Evolutionary conservation across 495 filamentous ascomycete species (phyloP).

Genomic region (Talaromyces liani): DNA sequence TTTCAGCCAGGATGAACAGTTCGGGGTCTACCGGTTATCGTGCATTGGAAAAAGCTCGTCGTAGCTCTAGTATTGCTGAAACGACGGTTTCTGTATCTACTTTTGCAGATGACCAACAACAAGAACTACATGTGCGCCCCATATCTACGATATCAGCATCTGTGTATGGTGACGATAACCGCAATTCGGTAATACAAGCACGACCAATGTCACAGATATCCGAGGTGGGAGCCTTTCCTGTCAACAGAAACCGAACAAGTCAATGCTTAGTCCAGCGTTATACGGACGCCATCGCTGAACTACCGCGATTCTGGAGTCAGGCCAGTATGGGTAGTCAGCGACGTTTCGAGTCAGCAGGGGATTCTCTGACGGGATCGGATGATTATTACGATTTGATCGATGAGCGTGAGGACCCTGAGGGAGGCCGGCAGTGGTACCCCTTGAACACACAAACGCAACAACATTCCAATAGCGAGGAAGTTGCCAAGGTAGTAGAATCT

Average conservation of each 20-base stretch:
- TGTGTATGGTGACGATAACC: slow-evolving; percentile 33
- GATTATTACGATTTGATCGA: slow-evolving; percentile 10
- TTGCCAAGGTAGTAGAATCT: neutral
- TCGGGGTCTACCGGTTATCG: slow-evolving; percentile 29
- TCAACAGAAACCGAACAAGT: slow-evolving; percentile 24
- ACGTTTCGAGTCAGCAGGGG: slow-evolving; percentile 17
- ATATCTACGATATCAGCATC: slow-evolving; percentile 34
- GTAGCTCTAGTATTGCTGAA: slow-evolving; percentile 31
- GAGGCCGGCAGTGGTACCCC: slow-evolving; percentile 7
- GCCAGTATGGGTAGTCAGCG: slow-evolving; percentile 24
- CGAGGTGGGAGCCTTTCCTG: slow-evolving; percentile 15
- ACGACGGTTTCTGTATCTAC: slow-evolving; percentile 27
- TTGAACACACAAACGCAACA: slow-evolving; percentile 1
- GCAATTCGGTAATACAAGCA: slow-evolving; percentile 14
- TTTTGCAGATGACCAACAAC: slow-evolving; percentile 29
- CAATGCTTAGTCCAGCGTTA: slow-evolving; percentile 36
- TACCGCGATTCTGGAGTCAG: slow-evolving; percentile 37
- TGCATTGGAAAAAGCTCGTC: slow-evolving; percentile 29
- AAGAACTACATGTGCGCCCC: slow-evolving; percentile 28
- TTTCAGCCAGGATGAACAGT: slow-evolving; percentile 31
- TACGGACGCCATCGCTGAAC: slow-evolving; percentile 33
- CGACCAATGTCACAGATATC: slow-evolving; percentile 19
- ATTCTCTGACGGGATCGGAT: slow-evolving; percentile 6
- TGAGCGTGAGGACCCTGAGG: slow-evolving; percentile 5
- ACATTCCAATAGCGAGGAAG: neutral